Percentiles rank a stretch among this genome's conserved stretches.
These are phyloP conservation scores for Eurotiales sp. DNA, from an alignment of 2,329 filamentous ascomycete genomes.

Conservation along the genomic window DNA sequence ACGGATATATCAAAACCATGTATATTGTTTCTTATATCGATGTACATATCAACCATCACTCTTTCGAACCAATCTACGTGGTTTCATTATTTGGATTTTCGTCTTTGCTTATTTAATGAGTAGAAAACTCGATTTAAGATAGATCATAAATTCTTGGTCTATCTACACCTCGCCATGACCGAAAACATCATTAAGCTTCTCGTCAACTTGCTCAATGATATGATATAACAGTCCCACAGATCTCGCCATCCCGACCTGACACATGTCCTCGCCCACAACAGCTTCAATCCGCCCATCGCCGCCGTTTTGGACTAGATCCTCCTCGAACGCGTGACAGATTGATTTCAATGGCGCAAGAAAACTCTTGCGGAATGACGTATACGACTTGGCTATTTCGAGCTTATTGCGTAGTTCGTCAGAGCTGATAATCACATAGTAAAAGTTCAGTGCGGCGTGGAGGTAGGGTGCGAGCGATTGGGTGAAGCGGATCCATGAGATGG, in stretches of 20 bases:
- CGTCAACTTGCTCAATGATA: slow-evolving; percentile 34
- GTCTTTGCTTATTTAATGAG: background rate
- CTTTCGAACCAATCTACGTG: background rate
- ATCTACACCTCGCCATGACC: slow-evolving; percentile 17
- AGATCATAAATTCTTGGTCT: too few species aligned
- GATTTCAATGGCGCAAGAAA: slow-evolving; percentile 32
- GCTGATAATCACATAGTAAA: slow-evolving; percentile 56
- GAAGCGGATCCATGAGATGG: slow-evolving; percentile 46
- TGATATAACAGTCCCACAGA: slow-evolving; percentile 33
- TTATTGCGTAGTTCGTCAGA: slow-evolving; percentile 45
- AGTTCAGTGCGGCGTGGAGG: slow-evolving; percentile 54
- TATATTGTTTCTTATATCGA: background rate
- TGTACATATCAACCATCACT: background rate
- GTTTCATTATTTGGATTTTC: background rate
- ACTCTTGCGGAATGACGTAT: slow-evolving; percentile 28
- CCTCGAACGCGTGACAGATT: slow-evolving; percentile 29
- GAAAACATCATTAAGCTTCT: slow-evolving; percentile 26
- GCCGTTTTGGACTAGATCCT: slow-evolving; percentile 30
- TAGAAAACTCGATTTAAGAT: too few species aligned
- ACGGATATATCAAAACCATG: background rate
- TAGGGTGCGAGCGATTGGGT: slow-evolving; percentile 46
- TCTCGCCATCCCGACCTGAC: slow-evolving; percentile 30
- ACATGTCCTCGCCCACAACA: slow-evolving; percentile 33
- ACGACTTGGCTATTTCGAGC: slow-evolving; percentile 43
- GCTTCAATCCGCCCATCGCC: slow-evolving; percentile 34